Conservation (phyloP, 2,329 filamentous ascomycete species). For the Fusarium tanahbumbuense region DNA sequence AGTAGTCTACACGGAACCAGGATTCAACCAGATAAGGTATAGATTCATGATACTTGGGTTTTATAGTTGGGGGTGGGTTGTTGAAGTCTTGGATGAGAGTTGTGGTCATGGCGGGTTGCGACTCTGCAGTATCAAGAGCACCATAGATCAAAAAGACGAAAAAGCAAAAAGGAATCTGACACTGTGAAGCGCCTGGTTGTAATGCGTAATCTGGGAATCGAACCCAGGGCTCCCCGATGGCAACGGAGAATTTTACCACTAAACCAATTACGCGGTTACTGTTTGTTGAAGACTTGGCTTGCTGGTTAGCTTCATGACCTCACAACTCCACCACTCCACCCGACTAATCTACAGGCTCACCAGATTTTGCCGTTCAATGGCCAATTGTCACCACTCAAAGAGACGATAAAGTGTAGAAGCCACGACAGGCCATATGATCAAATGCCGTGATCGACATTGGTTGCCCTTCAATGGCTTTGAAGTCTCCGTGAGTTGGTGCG, state of each 20-base stretch:
- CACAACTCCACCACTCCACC: accelerated
- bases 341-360: not conserved
- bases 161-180: accelerated
- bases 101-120: not conserved
- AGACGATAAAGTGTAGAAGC: accelerated
- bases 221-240: not conserved
- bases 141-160: not conserved
- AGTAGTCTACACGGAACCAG: not conserved
- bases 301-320: accelerated
- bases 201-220: not conserved
- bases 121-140: not conserved
- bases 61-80: too few species aligned
- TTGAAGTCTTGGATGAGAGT: too few species aligned
- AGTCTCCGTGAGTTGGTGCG: not conserved
- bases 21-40: not conserved
- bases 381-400: too few species aligned
- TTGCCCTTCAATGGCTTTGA: not conserved
- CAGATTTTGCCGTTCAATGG: accelerated
- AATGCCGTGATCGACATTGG: not conserved
- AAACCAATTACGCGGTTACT: not conserved
- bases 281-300: not conserved
- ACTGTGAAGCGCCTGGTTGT: accelerated
- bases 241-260: not conserved
- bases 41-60: not conserved
- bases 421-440: not conserved